Base-by-base conservation (phyloP, 805 yeast genomes). In the Candida bentonensis region DNA sequence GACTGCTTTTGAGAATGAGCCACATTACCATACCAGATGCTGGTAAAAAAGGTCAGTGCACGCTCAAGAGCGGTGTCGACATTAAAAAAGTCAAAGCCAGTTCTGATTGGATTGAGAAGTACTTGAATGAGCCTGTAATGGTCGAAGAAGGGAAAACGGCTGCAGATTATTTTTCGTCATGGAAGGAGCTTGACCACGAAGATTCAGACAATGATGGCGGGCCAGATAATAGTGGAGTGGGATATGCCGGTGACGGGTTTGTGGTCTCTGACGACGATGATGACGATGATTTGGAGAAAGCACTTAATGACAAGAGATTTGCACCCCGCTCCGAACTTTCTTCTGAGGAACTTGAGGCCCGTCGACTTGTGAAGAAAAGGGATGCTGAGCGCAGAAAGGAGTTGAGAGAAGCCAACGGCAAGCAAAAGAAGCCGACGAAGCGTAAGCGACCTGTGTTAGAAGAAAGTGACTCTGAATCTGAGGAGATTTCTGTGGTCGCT, bases 1-100 rank as follows among this genome's bases (percentile, higher is more conserved):
- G 84, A 26, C 59, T 74, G 23, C 55, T 78, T 15, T 57, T 79
- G 42, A 55, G 58, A 7, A 51, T 66, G 17, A 9, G 36, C 17
- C 36, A 30, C 7, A 30, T 30, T 11, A 30, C 36, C 3, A 55
- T 73, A 20, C 80, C 79, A 4, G 72, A 69, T 1, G 62, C 50
- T 22, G 57, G 57, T 3, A 56, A 67, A 23, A 64, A 60, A 23
- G 73, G 65, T 39, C 53, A 53, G 2, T 73, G 72, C 48, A 53
- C 63, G 15, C 53, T 78, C 13, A 69, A 67, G 1, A 44, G 53
- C 0, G 43, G 56, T 1, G 51, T 69, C 1, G 51, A 65, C 0
- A 47, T 58, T 4, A 61, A 60, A 2, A 49, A 50, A 3, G 48
- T 78, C 15, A 54, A 55, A 9, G 64, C 62, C 11, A 62, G 61